Evolutionary conservation across 495 filamentous ascomycete species (phyloP).

Genomic region (Neurospora discreta): DNA sequence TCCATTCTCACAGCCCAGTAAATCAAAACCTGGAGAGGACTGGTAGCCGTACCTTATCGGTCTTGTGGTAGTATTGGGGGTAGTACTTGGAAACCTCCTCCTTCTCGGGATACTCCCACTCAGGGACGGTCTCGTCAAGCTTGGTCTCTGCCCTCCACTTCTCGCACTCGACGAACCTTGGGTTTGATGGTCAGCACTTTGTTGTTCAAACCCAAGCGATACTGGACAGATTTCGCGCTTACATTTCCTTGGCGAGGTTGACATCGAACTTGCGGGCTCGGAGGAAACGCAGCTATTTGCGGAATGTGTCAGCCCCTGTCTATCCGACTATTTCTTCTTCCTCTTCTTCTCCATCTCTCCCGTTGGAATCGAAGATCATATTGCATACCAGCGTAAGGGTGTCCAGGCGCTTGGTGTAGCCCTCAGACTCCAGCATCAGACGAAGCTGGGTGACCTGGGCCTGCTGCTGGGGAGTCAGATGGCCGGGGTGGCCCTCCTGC

Average conservation of each 20-base stretch:
- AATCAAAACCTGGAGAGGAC: neutral
- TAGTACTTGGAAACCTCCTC: conserved; percentile 81
- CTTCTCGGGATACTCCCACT: conserved; percentile 87
- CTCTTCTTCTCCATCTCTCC: neutral
- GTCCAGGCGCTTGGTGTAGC: conserved; percentile 77
- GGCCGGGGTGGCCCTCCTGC: conserved; percentile 73
- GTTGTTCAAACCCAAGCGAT: neutral
- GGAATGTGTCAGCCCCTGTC: conserved; percentile 7
- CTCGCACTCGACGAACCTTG: conserved; percentile 83
- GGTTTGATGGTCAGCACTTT: conserved; percentile 12
- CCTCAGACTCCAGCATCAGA: conserved; percentile 68
- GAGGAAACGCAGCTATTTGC: conserved; percentile 66
- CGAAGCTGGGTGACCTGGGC: conserved; percentile 80
- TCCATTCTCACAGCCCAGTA: neutral
- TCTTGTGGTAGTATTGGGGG: conserved; percentile 99
- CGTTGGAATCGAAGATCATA: neutral
- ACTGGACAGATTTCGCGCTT: conserved; percentile 16
- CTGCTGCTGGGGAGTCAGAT: conserved; percentile 81
- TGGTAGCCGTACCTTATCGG: conserved; percentile 62
- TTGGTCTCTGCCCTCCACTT: conserved; percentile 74
- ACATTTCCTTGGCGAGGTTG: conserved; percentile 75
- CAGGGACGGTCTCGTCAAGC: conserved; percentile 72
- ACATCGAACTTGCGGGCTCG: conserved; percentile 93
- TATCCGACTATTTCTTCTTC: neutral
- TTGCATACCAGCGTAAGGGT: conserved; percentile 69